A percentile compares a stretch with the other conserved stretches of the same genome.
These are phyloP conservation scores for Macrolepiota fuliginosa DNA, from an alignment of 768 basidiomycete species.

Conservation along the genomic window DNA sequence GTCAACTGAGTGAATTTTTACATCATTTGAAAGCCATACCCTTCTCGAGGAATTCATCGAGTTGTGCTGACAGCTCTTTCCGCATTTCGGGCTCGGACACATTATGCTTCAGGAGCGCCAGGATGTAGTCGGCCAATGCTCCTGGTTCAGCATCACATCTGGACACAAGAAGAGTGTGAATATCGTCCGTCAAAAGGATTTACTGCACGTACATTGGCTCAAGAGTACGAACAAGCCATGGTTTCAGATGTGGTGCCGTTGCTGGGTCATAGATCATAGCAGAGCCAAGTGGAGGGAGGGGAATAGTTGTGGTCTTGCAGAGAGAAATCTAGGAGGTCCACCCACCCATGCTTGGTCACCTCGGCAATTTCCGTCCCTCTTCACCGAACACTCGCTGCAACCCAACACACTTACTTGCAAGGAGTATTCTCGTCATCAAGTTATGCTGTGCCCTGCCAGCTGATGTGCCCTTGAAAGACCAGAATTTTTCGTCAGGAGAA, in stretches of 20 bases:
- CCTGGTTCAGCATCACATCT: constrained; percentile 97
- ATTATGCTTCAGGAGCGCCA: constrained; percentile 90
- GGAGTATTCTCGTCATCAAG: not conserved
- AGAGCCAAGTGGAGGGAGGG: not conserved
- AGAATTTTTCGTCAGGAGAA: not conserved
- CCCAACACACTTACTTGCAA: not conserved
- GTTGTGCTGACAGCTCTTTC: constrained; percentile 69
- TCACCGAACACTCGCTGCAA: not conserved
- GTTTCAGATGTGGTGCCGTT: constrained; percentile 66
- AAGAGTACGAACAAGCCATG: constrained; percentile 85
- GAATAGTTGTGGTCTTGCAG: not conserved
- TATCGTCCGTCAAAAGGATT: constrained; percentile 8
- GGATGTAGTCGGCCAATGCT: constrained; percentile 90
- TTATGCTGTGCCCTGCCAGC: not conserved
- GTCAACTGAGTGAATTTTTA: constrained; percentile 12
- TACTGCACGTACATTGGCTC: constrained; percentile 76
- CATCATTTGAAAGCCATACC: constrained; percentile 43
- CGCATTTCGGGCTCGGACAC: constrained; percentile 80
- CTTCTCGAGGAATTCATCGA: constrained; percentile 93
- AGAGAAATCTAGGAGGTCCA: not conserved
- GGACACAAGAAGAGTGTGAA: constrained; percentile 18
- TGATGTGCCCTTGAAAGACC: not conserved
- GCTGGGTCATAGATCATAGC: constrained; percentile 68
- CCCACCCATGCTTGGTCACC: constrained; percentile 11
- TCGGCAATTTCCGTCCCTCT: constrained; percentile 9